Conservation (phyloP, 2,329 filamentous ascomycete genomes). For the Sarocladium oryzae region DNA sequence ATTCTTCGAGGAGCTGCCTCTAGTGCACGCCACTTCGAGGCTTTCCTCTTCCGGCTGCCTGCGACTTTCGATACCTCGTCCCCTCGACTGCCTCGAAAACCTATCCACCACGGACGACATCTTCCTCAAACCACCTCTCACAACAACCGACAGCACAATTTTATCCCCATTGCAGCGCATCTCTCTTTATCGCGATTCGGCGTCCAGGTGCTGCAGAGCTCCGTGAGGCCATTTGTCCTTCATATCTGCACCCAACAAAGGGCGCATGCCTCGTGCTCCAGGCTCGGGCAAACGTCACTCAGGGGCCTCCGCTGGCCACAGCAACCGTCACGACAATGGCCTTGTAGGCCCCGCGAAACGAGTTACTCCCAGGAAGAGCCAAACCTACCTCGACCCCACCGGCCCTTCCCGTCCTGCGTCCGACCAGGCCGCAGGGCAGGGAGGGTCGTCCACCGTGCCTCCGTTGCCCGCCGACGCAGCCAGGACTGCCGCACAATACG, state of each 20-base stretch:
- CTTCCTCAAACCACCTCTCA: background rate
- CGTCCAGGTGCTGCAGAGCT: background rate
- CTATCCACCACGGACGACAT: background rate
- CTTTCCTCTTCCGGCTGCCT: slow-evolving; percentile 5
- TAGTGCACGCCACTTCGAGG: slow-evolving; percentile 4
- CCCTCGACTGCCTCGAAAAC: background rate
- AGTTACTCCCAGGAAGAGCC: slow-evolving; percentile 37
- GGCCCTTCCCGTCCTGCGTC: slow-evolving; percentile 25
- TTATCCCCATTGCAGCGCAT: background rate
- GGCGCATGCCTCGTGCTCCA: slow-evolving; percentile 56
- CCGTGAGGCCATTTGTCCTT: background rate
- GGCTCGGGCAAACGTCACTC: slow-evolving; percentile 55
- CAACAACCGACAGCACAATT: background rate
- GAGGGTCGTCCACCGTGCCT: slow-evolving; percentile 21
- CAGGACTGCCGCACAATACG: slow-evolving; percentile 14
- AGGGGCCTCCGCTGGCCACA: slow-evolving; percentile 58
- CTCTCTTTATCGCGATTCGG: background rate
- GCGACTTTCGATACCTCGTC: background rate
- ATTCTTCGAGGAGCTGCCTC: background rate
- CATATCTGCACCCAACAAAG: slow-evolving; percentile 3
- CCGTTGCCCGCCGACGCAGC: slow-evolving; percentile 9
- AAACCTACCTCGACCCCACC: slow-evolving; percentile 34
- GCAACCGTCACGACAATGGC: slow-evolving; percentile 80
- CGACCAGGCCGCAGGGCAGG: slow-evolving; percentile 24
- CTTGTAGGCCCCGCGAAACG: slow-evolving; percentile 55